Percentiles rank a stretch among this genome's conserved stretches.
Evolutionary conservation across 148 eudicot genomes (phyloP).

Genomic region (Salicornia ramosissima): DNA sequence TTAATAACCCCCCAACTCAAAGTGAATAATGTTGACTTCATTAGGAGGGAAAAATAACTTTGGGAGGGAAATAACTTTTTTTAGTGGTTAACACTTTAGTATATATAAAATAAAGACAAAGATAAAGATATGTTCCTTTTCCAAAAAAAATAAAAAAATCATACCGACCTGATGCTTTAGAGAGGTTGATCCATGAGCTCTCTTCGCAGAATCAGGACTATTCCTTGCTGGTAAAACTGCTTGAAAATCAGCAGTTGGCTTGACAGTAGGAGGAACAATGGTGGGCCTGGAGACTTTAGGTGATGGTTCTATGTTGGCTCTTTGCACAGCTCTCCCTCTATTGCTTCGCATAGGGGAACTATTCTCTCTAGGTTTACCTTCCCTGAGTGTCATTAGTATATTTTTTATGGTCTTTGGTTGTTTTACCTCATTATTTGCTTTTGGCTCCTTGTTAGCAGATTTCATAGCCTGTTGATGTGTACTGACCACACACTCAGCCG

Average conservation of each 20-base stretch:
- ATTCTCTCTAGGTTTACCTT: constrained; percentile 77
- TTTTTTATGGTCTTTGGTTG: constrained; percentile 62
- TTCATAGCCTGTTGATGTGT: constrained; percentile 36
- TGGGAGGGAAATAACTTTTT: too few species aligned
- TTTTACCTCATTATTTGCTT: constrained; percentile 37
- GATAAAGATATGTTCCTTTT: too few species aligned
- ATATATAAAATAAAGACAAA: too few species aligned
- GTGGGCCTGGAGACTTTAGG: constrained; percentile 58
- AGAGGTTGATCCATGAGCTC: constrained; percentile 50
- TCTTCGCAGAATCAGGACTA: constrained; percentile 54
- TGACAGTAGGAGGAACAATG: constrained; percentile 56
- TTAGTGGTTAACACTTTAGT: too few species aligned
- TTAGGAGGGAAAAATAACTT: too few species aligned
- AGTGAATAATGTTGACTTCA: neutral
- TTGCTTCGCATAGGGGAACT: constrained; percentile 84
- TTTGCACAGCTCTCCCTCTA: constrained; percentile 42
- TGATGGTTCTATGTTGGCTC: constrained; percentile 45
- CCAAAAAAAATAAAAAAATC: neutral
- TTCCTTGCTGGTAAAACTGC: constrained; percentile 39
- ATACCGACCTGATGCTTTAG: constrained; percentile 70
- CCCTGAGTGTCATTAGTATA: constrained; percentile 57
- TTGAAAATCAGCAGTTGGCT: constrained; percentile 44
- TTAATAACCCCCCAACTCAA: neutral
- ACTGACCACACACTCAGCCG: constrained; percentile 23
- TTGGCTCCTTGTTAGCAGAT: constrained; percentile 40